Evolutionary conservation across 768 basidiomycete species (phyloP).

Genomic region (Hirschioporus abietinus): DNA sequence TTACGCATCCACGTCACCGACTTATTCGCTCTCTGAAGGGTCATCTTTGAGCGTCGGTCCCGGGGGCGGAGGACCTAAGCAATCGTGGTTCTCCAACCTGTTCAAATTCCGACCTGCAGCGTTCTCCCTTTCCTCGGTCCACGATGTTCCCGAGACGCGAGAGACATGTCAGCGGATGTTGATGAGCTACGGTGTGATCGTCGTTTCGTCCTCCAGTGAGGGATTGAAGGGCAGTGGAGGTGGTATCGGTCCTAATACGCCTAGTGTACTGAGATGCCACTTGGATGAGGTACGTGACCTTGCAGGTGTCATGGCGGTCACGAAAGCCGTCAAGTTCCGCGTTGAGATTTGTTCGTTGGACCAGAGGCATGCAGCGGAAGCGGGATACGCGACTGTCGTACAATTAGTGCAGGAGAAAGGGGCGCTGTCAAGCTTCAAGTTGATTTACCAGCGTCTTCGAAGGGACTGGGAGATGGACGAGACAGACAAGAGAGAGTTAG

Average conservation of each 20-base stretch:
- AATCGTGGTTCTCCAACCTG: slow-evolving; percentile 82
- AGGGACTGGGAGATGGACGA: slow-evolving; percentile 66
- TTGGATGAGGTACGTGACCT: slow-evolving; percentile 62
- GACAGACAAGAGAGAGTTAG: slow-evolving; percentile 14
- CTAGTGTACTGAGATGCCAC: slow-evolving; percentile 57
- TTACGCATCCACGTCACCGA: neutral
- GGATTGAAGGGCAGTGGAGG: slow-evolving; percentile 27
- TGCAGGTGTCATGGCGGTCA: slow-evolving; percentile 42
- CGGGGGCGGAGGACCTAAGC: slow-evolving; percentile 38
- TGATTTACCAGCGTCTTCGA: slow-evolving; percentile 59
- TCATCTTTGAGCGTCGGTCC: slow-evolving; percentile 16
- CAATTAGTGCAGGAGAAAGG: slow-evolving; percentile 82
- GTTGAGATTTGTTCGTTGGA: slow-evolving; percentile 59
- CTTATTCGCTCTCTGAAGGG: neutral
- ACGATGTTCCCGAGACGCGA: slow-evolving; percentile 58
- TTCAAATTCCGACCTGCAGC: slow-evolving; percentile 78
- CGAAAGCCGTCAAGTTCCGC: slow-evolving; percentile 76
- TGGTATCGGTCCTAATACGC: slow-evolving; percentile 30
- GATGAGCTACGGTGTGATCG: slow-evolving; percentile 62
- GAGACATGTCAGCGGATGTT: slow-evolving; percentile 72
- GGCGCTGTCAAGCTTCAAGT: slow-evolving; percentile 74
- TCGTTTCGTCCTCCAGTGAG: slow-evolving; percentile 59
- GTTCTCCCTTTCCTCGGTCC: slow-evolving; percentile 51
- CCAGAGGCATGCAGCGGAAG: slow-evolving; percentile 32
- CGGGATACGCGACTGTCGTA: slow-evolving; percentile 53